phyloP scores from a whole-genome alignment of 345 rosid genomes.

The Dipteronia dyeriana region DNA sequence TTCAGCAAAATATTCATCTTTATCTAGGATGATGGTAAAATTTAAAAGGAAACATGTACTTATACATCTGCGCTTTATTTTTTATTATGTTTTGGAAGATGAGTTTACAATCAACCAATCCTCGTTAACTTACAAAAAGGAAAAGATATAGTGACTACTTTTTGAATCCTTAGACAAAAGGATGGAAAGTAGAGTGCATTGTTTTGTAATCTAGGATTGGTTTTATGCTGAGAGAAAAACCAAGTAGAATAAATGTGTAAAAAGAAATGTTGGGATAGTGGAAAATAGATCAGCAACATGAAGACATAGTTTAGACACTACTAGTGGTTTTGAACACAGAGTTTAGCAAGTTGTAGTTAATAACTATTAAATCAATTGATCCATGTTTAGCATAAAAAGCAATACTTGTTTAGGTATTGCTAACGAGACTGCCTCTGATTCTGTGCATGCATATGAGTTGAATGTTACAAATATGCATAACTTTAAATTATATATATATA shows the following conservation, averaged over 20 bases:
- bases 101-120: slow-evolving; percentile 29
- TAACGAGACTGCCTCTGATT: neutral
- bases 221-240: neutral
- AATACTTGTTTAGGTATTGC: neutral
- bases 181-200: slow-evolving; percentile 15
- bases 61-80: slow-evolving; percentile 3
- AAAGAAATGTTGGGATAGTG: slow-evolving; percentile 5
- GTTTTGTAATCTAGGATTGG: slow-evolving; percentile 7
- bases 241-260: neutral
- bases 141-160: slow-evolving; percentile 16
- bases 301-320: slow-evolving; percentile 15
- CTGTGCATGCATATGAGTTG: neutral
- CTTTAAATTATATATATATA: no score
- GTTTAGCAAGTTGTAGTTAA: slow-evolving; percentile 3
- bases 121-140: slow-evolving; percentile 24
- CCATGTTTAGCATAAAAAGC: neutral
- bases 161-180: slow-evolving; percentile 17
- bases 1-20: slow-evolving; percentile 9
- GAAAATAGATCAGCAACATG: neutral
- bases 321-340: neutral
- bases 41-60: slow-evolving; percentile 17
- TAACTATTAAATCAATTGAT: neutral
- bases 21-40: slow-evolving; percentile 9
- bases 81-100: slow-evolving; percentile 26
- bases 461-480: no score